Percentiles rank a stretch among this genome's conserved stretches.
phyloP scores from a whole-genome alignment of 352 stramenopile genomes.

The Phytophthora citricola region DNA sequence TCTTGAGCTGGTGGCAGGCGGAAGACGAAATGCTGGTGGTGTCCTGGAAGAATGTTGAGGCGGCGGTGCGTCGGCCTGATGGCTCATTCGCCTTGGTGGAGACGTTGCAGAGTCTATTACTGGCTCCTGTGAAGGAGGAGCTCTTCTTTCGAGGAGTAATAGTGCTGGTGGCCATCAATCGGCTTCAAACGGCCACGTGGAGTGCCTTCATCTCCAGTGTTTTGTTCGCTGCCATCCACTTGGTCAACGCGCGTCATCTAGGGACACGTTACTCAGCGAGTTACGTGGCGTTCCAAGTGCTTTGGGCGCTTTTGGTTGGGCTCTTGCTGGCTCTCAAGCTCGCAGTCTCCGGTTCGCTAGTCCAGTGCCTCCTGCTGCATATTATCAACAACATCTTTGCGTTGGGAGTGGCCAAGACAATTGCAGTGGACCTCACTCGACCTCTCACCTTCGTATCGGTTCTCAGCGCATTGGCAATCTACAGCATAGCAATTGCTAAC shows the following conservation, averaged over 20 bases:
- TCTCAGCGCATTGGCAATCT: conserved; percentile 14
- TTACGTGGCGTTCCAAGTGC: conserved; percentile 51
- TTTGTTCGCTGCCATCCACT: conserved; percentile 60
- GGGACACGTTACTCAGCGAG: conserved; percentile 29
- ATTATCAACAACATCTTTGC: conserved; percentile 67
- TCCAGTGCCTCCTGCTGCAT: conserved; percentile 68
- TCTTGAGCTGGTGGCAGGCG: conserved; percentile 16
- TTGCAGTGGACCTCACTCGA: conserved; percentile 17
- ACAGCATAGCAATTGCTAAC: conserved; percentile 24
- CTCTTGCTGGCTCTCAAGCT: conserved; percentile 51
- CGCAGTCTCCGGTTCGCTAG: conserved; percentile 44
- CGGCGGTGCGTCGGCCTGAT: conserved; percentile 14
- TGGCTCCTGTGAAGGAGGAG: conserved; percentile 62
- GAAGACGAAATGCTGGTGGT: conserved; percentile 23
- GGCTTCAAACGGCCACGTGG: conserved; percentile 26
- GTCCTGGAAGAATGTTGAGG: conserved; percentile 33
- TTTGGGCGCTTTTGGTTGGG: conserved; percentile 54
- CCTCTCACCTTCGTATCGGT: conserved; percentile 8
- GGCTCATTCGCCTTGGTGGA: conserved; percentile 15
- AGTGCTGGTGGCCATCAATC: conserved; percentile 55
- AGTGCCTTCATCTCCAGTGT: conserved; percentile 42
- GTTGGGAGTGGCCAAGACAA: conserved; percentile 28
- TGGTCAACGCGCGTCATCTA: conserved; percentile 44
- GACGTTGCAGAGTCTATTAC: conserved; percentile 40
- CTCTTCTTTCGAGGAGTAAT: conserved; percentile 71